Evolutionary conservation across 768 basidiomycete genomes (phyloP), one percentile per base, ranked within the genome.

Genomic region (Pleurotus tuoliensis): DNA sequence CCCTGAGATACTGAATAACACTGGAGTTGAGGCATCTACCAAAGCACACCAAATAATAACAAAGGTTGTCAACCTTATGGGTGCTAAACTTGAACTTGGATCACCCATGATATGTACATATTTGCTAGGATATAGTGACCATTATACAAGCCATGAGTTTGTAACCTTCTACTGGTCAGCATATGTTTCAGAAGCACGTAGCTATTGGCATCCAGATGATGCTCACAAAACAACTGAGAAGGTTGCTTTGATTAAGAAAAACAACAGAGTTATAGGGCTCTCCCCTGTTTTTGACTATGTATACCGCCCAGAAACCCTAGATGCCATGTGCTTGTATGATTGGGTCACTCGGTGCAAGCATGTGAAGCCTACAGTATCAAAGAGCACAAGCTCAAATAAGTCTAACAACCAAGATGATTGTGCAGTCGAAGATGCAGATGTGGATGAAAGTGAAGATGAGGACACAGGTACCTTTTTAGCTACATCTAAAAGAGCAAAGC

Each of bases 121-220:
- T 46, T 51, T 68, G n/a, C 44, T 68, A 20, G 62, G 61, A 13
- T 44, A 64, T 59, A 64, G 65, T 16, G 68, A 71, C 44, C 67
- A 70, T 45, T 73, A 73, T 51, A 70, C 65, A 8, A 69, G 61
- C 37, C 64, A 68, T 56, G 40, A 27, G 30, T 73, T 72, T 62
- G 59, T 64, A 3, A 45, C 59, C 22, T 54, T 58, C 27, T 58
- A 58, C 49, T 58, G 57, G 57, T 16, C 47, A 47, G 38, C 9
- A n/a, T 58, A 18, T 62, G 65, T 69, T 4, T n/a, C 27, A 3
- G 60, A 67, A 27, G 60, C 9, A 56, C 4, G 41, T n/a, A 43
- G 41, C 6, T 43, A 43, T 43, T 43, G 41, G 41, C 41, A 43
- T 15, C 18, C 41, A n/a, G 6, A 43, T 43, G 41, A 43, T 43